Percentiles rank a stretch among this genome's conserved stretches.
phyloP scores from a whole-genome alignment of 2,329 filamentous ascomycete species.

The Rhynchosporium graminicola region DNA sequence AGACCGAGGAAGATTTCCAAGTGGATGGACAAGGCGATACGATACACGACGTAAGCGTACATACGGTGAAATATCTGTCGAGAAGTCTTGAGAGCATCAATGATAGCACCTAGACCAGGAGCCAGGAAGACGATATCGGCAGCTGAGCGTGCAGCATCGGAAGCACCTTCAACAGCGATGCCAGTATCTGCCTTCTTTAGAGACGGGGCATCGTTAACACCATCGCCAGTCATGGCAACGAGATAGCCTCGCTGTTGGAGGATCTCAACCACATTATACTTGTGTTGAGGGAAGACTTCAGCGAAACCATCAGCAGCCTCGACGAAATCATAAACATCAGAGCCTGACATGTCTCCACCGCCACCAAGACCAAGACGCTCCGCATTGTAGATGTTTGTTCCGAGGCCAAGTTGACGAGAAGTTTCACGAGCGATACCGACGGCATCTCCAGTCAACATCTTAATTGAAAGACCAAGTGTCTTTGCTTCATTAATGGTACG shows the following conservation, averaged over 20 bases:
- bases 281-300: constrained; percentile 93
- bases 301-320: constrained; percentile 94
- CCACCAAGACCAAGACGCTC: constrained; percentile 89
- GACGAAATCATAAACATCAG: constrained; percentile 92
- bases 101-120: constrained; percentile 87
- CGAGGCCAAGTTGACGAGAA: constrained; percentile 85
- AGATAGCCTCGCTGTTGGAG: constrained; percentile 91
- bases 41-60: constrained; percentile 95
- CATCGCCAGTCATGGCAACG: constrained; percentile 94
- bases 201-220: constrained; percentile 91
- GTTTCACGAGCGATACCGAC: constrained; percentile 92
- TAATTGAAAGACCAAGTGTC: constrained; percentile 83
- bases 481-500: constrained; percentile 91
- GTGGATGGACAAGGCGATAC: constrained; percentile 89
- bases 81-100: constrained; percentile 88
- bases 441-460: constrained; percentile 95
- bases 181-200: constrained; percentile 95
- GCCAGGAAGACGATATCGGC: constrained; percentile 94
- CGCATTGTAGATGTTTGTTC: constrained; percentile 92
- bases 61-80: constrained; percentile 96
- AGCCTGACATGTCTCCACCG: constrained; percentile 89
- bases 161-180: constrained; percentile 91
- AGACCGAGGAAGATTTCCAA: constrained; percentile 89
- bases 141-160: constrained; percentile 85
- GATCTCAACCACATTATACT: constrained; percentile 92